These are phyloP conservation scores for Alternaria triticimaculans DNA, from an alignment of 2,329 filamentous ascomycete genomes.

Conservation along the genomic window DNA sequence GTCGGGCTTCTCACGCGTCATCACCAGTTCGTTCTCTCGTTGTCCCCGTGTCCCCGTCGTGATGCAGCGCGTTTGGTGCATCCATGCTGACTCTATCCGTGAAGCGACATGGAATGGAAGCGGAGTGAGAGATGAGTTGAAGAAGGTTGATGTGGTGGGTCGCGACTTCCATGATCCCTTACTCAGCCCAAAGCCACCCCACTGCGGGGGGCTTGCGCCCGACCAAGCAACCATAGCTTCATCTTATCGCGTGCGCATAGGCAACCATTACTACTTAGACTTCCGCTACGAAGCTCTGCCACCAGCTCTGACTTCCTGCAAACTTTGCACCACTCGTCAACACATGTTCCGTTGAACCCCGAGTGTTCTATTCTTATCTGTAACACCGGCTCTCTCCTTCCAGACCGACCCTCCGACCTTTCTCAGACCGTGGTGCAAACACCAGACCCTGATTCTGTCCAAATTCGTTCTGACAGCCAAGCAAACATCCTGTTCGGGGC, in stretches of 20 bases:
- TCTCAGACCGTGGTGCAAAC: slow-evolving; percentile 26
- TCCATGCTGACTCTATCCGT: slow-evolving; percentile 1
- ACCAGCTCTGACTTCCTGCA: not conserved
- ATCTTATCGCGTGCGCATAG: slow-evolving; percentile 18
- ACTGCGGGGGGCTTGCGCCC: slow-evolving; percentile 27
- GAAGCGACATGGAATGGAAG: not conserved
- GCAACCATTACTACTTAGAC: not conserved
- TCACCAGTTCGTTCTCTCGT: slow-evolving; percentile 14
- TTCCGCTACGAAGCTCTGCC: not conserved
- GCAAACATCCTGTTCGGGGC: slow-evolving; percentile 5
- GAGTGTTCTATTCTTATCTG: slow-evolving; percentile 22
- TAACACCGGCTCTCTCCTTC: slow-evolving; percentile 29
- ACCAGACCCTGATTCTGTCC: slow-evolving; percentile 8
- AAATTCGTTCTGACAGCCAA: slow-evolving; percentile 8
- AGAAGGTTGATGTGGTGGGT: slow-evolving; percentile 3
- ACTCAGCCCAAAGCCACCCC: slow-evolving; percentile 27
- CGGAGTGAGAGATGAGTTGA: not conserved
- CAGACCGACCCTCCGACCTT: slow-evolving; percentile 10
- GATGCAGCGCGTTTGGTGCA: slow-evolving; percentile 1
- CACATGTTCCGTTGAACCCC: not conserved
- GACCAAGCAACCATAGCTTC: slow-evolving; percentile 27
- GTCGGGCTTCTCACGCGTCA: slow-evolving; percentile 34
- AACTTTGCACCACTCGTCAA: not conserved
- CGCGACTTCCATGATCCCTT: slow-evolving; percentile 24
- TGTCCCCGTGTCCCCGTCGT: slow-evolving; percentile 5